phyloP scores from a whole-genome alignment of 2,329 filamentous ascomycete species.

The Zalaria obscura region DNA sequence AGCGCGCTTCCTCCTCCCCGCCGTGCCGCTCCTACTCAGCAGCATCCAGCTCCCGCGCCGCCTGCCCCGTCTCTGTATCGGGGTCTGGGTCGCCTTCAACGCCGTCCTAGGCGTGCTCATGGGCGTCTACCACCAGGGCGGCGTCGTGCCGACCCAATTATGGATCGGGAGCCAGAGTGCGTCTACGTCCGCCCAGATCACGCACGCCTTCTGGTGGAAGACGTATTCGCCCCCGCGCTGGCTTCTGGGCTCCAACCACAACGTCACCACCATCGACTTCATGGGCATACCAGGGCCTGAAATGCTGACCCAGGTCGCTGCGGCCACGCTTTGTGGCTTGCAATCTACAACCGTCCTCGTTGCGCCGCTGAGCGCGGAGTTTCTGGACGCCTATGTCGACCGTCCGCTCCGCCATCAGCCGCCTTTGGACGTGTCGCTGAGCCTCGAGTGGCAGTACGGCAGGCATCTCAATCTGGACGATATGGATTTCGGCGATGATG shows the following conservation, averaged over 20 bases:
- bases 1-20: constrained; percentile 62
- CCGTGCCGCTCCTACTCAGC: constrained; percentile 62
- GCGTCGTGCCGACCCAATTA: constrained; percentile 60
- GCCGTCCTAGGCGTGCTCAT: constrained; percentile 53
- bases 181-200: constrained; percentile 14
- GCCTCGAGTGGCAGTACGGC: constrained; percentile 54
- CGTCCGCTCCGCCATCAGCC: neutral
- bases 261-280: constrained; percentile 55
- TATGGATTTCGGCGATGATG: constrained; percentile 64
- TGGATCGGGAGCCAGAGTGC: constrained; percentile 56
- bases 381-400: constrained; percentile 42
- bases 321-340: constrained; percentile 48
- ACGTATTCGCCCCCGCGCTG: constrained; percentile 72
- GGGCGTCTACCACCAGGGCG: constrained; percentile 73
- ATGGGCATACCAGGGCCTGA: constrained; percentile 54
- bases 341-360: constrained; percentile 35
- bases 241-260: constrained; percentile 64
- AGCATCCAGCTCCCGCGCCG: constrained; percentile 53
- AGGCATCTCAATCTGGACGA: constrained; percentile 67
- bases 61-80: constrained; percentile 36
- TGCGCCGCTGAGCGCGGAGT: constrained; percentile 57
- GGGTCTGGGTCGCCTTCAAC: constrained; percentile 57
- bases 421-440: constrained; percentile 39
- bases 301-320: constrained; percentile 44
- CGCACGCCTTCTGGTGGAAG: constrained; percentile 70